These are phyloP conservation scores for Debaryomyces udenii DNA, from an alignment of 1,139 yeast genomes.

Conservation along the genomic window DNA sequence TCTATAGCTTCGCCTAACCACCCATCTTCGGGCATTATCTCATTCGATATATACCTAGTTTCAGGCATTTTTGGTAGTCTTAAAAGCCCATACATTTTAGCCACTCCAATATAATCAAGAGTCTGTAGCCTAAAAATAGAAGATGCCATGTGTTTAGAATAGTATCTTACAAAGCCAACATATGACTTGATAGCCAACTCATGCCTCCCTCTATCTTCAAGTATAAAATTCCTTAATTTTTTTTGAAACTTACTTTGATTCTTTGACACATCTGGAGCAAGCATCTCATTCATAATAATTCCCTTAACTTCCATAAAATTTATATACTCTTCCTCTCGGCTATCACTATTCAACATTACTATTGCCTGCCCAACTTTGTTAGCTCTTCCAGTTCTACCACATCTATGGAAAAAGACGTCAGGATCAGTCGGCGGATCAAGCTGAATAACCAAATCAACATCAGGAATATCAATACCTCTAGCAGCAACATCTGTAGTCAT, in stretches of 20 bases:
- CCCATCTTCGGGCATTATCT: constrained; percentile 61
- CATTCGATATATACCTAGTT: constrained; percentile 53
- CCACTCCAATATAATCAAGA: constrained; percentile 73
- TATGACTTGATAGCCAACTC: constrained; percentile 79
- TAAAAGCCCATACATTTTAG: constrained; percentile 75
- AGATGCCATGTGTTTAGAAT: constrained; percentile 86
- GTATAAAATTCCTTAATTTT: constrained; percentile 57
- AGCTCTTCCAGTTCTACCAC: constrained; percentile 94
- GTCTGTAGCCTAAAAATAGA: constrained; percentile 80
- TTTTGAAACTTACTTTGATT: constrained; percentile 29
- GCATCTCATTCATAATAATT: constrained; percentile 51
- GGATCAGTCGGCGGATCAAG: constrained; percentile 92
- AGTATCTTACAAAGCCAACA: constrained; percentile 82
- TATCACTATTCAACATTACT: constrained; percentile 65
- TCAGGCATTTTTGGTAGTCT: constrained; percentile 97
- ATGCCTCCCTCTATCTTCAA: constrained; percentile 75
- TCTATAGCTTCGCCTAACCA: constrained; percentile 67
- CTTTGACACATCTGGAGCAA: constrained; percentile 24
- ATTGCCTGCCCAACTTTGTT: constrained; percentile 80
- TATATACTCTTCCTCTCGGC: constrained; percentile 77
- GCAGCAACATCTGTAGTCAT: constrained; percentile 91
- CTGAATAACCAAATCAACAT: constrained; percentile 86
- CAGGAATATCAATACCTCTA: constrained; percentile 90
- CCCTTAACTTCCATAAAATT: constrained; percentile 80
- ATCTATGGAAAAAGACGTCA: constrained; percentile 81